Conservation (phyloP, 2,329 filamentous ascomycete species). For the Drechslerella dactyloides region DNA sequence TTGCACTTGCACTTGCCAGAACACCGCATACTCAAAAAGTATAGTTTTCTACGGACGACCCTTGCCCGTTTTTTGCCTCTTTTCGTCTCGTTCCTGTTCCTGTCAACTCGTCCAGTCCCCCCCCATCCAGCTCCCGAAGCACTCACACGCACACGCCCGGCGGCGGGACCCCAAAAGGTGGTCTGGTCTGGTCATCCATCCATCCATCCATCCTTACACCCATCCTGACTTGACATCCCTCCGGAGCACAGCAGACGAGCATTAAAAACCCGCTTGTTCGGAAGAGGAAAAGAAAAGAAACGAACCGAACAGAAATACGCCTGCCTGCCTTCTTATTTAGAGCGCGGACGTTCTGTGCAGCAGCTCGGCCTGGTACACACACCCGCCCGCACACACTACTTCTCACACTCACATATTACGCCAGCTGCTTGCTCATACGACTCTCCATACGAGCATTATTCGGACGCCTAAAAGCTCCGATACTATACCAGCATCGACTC, state of each 20-base stretch:
- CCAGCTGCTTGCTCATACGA: background rate
- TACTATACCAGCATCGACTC: constrained; percentile 10
- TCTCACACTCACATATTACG: background rate
- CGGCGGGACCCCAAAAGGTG: constrained; percentile 8
- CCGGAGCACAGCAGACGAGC: background rate
- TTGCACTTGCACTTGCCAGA: background rate
- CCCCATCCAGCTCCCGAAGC: background rate
- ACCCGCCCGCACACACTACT: background rate
- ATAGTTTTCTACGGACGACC: too few relatives aligned
- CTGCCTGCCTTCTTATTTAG: constrained; percentile 26
- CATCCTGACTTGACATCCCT: background rate
- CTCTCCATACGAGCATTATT: background rate
- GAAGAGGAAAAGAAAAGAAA: background rate
- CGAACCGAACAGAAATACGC: background rate
- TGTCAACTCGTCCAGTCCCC: constrained; percentile 25
- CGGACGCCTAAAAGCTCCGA: constrained; percentile 32
- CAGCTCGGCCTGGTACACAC: background rate
- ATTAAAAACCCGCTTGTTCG: constrained; percentile 3
- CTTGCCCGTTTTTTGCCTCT: constrained; percentile 16
- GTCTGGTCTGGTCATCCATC: constrained; percentile 6
- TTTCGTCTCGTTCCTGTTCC: constrained; percentile 30
- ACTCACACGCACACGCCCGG: background rate
- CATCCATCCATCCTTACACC: background rate
- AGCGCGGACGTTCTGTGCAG: constrained; percentile 5
- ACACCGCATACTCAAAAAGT: background rate